phyloP scores from a whole-genome alignment of 768 basidiomycete genomes.

The Pisolithus microcarpus region DNA sequence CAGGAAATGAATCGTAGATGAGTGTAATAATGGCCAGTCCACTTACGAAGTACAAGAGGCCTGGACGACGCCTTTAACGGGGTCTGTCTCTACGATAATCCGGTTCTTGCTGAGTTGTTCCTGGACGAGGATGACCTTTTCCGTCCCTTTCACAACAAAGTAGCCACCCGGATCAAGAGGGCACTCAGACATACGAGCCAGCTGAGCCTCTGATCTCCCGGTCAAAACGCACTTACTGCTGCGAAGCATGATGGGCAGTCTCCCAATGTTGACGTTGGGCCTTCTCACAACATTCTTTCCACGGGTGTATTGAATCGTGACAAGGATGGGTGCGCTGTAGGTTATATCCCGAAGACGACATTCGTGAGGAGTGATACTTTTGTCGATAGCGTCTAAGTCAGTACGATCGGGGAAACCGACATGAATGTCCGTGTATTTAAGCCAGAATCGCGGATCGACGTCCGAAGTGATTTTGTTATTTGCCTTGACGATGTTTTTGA shows the following conservation, averaged over 20 bases:
- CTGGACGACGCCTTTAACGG: slow-evolving; percentile 82
- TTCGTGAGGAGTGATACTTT: slow-evolving; percentile 90
- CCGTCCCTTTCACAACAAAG: slow-evolving; percentile 97
- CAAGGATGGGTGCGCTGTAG: slow-evolving; percentile 87
- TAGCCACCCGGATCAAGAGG: slow-evolving; percentile 99
- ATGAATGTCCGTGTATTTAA: slow-evolving; percentile 93
- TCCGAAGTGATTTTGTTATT: slow-evolving; percentile 94
- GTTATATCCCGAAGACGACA: slow-evolving; percentile 94
- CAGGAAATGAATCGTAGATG: slow-evolving; percentile 7
- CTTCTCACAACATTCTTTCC: slow-evolving; percentile 84
- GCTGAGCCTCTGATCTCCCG: slow-evolving; percentile 64
- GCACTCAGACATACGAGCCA: slow-evolving; percentile 95
- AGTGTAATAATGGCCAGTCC: not conserved
- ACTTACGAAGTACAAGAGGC: slow-evolving; percentile 94
- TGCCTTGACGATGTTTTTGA: slow-evolving; percentile 92
- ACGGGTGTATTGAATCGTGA: slow-evolving; percentile 91
- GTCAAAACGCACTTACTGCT: slow-evolving; percentile 92
- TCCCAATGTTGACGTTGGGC: slow-evolving; percentile 78
- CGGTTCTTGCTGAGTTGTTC: slow-evolving; percentile 99
- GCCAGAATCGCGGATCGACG: slow-evolving; percentile 93
- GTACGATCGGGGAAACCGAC: slow-evolving; percentile 89
- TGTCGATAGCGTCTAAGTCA: slow-evolving; percentile 72
- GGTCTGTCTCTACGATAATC: slow-evolving; percentile 95
- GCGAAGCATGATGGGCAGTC: slow-evolving; percentile 92
- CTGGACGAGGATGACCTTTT: slow-evolving; percentile 98